Evolutionary conservation across 1,139 yeast species (phyloP).

Genomic region (Kazachstania sp.): DNA sequence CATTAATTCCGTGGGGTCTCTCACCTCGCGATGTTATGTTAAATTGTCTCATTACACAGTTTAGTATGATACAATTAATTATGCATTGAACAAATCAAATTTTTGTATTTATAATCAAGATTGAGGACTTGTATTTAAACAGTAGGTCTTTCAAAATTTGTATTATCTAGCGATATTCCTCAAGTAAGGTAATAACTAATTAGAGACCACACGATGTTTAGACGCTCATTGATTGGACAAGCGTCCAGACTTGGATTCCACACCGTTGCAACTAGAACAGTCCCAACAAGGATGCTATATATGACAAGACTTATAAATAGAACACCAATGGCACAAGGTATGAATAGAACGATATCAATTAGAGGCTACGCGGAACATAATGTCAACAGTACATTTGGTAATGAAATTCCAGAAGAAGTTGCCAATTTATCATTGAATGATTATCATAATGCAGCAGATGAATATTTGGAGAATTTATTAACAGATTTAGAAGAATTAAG

Average conservation of each 20-base stretch:
- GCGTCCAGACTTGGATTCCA: not conserved
- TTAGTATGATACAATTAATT: not conserved
- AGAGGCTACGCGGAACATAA: conserved; percentile 5
- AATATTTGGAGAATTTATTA: conserved; percentile 53
- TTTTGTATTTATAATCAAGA: not conserved
- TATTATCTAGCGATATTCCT: too few species aligned
- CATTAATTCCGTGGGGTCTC: not conserved
- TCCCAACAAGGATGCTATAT: not conserved
- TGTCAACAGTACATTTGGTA: conserved; percentile 33
- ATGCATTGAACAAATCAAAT: too few species aligned
- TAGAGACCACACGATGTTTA: not conserved
- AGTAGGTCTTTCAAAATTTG: too few species aligned
- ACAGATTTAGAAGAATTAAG: conserved; percentile 57
- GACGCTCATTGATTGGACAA: not conserved
- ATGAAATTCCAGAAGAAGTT: conserved; percentile 43
- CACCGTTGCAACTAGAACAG: not conserved
- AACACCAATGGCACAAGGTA: not conserved
- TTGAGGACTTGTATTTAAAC: too few species aligned
- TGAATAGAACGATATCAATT: not conserved
- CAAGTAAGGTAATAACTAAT: too few species aligned
- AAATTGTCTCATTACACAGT: too few species aligned
- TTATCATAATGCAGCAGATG: conserved; percentile 53
- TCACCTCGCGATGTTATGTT: too few species aligned
- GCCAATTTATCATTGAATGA: conserved; percentile 39
- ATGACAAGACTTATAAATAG: not conserved